phyloP scores from a whole-genome alignment of 257 asterid species.

The Petunia secreta region DNA sequence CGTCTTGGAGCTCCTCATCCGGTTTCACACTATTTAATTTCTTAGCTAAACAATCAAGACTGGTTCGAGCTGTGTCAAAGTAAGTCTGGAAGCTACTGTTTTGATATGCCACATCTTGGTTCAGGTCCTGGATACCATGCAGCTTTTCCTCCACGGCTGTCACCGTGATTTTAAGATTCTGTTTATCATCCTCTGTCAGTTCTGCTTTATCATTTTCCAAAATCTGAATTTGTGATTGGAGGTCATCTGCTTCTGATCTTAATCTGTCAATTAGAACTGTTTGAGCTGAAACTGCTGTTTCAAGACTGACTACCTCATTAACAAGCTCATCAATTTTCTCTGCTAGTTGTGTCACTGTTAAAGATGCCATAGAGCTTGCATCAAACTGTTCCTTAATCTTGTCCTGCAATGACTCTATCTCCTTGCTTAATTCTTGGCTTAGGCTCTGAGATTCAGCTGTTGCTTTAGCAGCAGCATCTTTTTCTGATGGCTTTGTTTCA shows the following conservation, averaged over 20 bases:
- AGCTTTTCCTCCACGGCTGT: slow-evolving; percentile 71
- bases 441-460: slow-evolving; percentile 27
- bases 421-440: slow-evolving; percentile 32
- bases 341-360: slow-evolving; percentile 74
- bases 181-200: slow-evolving; percentile 33
- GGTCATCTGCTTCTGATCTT: slow-evolving; percentile 67
- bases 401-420: slow-evolving; percentile 30
- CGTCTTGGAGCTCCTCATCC: slow-evolving; percentile 65
- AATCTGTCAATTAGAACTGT: slow-evolving; percentile 67
- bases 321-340: slow-evolving; percentile 89
- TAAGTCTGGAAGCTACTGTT: slow-evolving; percentile 54
- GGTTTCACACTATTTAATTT: slow-evolving; percentile 60
- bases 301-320: slow-evolving; percentile 68
- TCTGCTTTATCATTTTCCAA: slow-evolving; percentile 63
- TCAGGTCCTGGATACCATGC: slow-evolving; percentile 48
- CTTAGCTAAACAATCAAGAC: slow-evolving; percentile 61
- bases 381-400: slow-evolving; percentile 38
- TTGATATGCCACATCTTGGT: slow-evolving; percentile 59
- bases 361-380: slow-evolving; percentile 35
- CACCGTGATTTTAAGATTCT: slow-evolving; percentile 46
- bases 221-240: slow-evolving; percentile 52
- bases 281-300: slow-evolving; percentile 81
- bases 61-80: slow-evolving; percentile 60
- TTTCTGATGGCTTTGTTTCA: slow-evolving; percentile 29
- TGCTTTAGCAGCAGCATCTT: not conserved